Evolutionary conservation across 768 basidiomycete species (phyloP).

Genomic region (Tephrocybe sp.): DNA sequence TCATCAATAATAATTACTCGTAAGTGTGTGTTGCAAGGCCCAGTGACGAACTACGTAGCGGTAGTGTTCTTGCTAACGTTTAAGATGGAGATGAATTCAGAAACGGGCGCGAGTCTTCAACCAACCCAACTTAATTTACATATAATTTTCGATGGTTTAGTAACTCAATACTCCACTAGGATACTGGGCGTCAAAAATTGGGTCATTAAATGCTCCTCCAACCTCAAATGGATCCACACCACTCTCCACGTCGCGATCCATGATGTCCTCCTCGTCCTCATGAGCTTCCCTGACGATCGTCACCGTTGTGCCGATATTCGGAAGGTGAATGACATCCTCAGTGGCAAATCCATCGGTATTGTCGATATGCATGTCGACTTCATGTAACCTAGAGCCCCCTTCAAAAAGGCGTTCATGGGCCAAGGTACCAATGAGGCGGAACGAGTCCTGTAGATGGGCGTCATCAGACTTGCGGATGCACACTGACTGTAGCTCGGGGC

Average conservation of each 20-base stretch:
- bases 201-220: conserved; percentile 30
- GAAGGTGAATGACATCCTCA: conserved; percentile 13
- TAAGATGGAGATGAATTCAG: too few relatives aligned
- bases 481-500: conserved; percentile 31
- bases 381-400: conserved; percentile 23
- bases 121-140: neutral
- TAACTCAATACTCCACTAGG: neutral
- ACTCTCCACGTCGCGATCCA: conserved; percentile 18
- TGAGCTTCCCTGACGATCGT: conserved; percentile 20
- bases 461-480: conserved; percentile 28
- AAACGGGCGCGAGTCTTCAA: too few relatives aligned
- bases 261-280: conserved; percentile 18
- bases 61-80: too few relatives aligned
- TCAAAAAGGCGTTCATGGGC: conserved; percentile 23
- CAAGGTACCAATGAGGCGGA: conserved; percentile 26
- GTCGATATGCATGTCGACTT: conserved; percentile 35
- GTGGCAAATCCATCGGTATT: conserved; percentile 2
- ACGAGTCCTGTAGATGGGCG: conserved; percentile 22
- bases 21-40: too few relatives aligned
- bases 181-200: conserved; percentile 27
- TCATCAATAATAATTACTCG: too few relatives aligned
- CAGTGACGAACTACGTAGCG: too few relatives aligned
- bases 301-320: conserved; percentile 19
- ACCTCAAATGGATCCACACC: conserved; percentile 19
- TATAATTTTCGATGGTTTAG: neutral